A percentile compares a stretch with the other conserved stretches of the same genome.
phyloP scores from a whole-genome alignment of 2,329 filamentous ascomycete species.

The Fusarium sp. region DNA sequence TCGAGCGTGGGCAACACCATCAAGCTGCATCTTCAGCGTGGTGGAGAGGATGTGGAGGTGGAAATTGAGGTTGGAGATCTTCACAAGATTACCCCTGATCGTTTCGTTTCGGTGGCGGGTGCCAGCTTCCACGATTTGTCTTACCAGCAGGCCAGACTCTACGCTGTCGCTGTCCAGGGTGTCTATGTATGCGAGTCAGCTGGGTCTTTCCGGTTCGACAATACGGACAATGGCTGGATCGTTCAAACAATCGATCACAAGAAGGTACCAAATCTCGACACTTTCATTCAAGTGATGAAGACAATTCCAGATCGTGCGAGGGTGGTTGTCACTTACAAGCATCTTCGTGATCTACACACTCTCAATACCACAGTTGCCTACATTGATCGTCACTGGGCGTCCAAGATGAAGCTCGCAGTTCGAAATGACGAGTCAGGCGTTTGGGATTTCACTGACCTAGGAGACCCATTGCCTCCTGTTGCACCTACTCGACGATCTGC shows the following conservation, averaged over 20 bases:
- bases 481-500: conserved; percentile 82
- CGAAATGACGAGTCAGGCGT: conserved; percentile 91
- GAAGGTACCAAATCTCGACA: conserved; percentile 87
- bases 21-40: conserved; percentile 86
- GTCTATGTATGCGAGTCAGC: conserved; percentile 96
- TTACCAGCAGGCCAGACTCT: conserved; percentile 96
- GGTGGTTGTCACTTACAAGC: conserved; percentile 95
- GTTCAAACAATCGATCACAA: conserved; percentile 94
- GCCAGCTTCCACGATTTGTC: conserved; percentile 96
- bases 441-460: conserved; percentile 94
- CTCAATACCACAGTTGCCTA: conserved; percentile 93
- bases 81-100: conserved; percentile 94
- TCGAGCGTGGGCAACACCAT: conserved; percentile 86
- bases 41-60: conserved; percentile 88
- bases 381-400: conserved; percentile 95
- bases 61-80: conserved; percentile 89
- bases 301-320: conserved; percentile 85
- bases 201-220: conserved; percentile 95
- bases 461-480: conserved; percentile 82
- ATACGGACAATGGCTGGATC: conserved; percentile 91
- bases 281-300: conserved; percentile 93
- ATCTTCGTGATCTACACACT: conserved; percentile 94
- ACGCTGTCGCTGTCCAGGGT: conserved; percentile 91
- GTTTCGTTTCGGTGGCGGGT: conserved; percentile 94
- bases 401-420: conserved; percentile 92